Percentiles rank a stretch among this genome's conserved stretches.
Evolutionary conservation across 2,329 filamentous ascomycete genomes (phyloP).

Genomic region (Diaporthe citriasiana): DNA sequence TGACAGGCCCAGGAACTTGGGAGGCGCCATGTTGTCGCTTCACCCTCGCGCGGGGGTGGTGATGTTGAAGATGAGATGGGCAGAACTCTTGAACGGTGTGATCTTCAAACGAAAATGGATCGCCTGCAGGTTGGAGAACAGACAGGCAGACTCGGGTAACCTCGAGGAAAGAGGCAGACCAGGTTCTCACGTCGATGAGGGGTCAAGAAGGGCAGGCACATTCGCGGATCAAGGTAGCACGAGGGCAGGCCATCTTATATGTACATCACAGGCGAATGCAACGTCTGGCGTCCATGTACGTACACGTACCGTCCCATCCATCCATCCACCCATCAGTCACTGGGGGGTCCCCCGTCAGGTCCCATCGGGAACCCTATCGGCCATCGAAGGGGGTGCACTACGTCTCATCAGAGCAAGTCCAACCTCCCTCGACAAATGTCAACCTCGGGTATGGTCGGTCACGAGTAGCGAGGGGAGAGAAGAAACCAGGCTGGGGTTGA

Average conservation of each 20-base stretch:
- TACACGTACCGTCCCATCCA: conserved; percentile 11
- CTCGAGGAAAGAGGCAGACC: conserved; percentile 13
- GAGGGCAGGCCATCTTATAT: conserved; percentile 25
- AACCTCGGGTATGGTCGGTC: conserved; percentile 33
- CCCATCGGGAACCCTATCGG: background rate
- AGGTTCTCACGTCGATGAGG: conserved; percentile 21
- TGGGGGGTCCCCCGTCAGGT: background rate
- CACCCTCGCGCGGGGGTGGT: conserved; percentile 5
- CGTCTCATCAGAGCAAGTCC: background rate
- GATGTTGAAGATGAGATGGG: conserved; percentile 11
- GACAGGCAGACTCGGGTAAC: background rate
- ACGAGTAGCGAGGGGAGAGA: conserved; percentile 3
- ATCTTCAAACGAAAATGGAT: background rate
- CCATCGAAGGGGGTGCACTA: background rate
- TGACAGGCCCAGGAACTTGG: conserved; percentile 70
- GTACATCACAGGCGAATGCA: conserved; percentile 11
- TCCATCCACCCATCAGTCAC: background rate
- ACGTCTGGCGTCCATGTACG: background rate
- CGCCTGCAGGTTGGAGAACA: background rate
- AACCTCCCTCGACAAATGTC: background rate
- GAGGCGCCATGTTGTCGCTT: conserved; percentile 61
- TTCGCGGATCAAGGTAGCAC: conserved; percentile 1
- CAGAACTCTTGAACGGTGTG: background rate
- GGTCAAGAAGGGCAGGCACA: conserved; percentile 8
- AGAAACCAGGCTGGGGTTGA: background rate